Conservation (phyloP, 148 eudicot genomes). For the Pharnaceum exiguum region DNA sequence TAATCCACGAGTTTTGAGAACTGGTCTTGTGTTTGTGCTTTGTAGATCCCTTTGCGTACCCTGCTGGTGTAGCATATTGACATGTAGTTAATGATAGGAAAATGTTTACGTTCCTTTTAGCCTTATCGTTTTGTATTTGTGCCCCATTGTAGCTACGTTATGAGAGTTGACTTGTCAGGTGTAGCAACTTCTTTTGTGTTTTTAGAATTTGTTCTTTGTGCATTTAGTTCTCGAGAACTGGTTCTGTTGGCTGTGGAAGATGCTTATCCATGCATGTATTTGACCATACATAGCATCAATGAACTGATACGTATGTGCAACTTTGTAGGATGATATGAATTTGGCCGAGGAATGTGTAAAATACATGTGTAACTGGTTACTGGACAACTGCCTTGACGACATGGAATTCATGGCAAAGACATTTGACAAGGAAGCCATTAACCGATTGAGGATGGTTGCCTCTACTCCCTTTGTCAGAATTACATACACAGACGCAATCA, state of each 20-base stretch:
- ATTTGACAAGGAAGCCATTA: constrained; percentile 70
- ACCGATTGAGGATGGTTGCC: constrained; percentile 79
- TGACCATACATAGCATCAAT: background rate
- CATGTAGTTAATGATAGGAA: no score
- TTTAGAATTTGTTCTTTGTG: no score
- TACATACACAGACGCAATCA: constrained; percentile 82
- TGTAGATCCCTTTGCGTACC: no score
- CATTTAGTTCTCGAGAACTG: no score
- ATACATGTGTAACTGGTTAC: constrained; percentile 80
- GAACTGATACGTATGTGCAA: background rate
- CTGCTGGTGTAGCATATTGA: no score
- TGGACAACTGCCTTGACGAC: constrained; percentile 89
- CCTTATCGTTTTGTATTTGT: no score
- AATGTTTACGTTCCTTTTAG: no score
- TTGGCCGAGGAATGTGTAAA: constrained; percentile 89
- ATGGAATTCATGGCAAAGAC: constrained; percentile 84
- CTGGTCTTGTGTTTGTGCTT: background rate
- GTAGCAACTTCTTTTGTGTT: no score
- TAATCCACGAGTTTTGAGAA: background rate
- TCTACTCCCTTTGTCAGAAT: constrained; percentile 61
- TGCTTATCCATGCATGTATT: background rate
- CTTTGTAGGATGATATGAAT: constrained; percentile 84
- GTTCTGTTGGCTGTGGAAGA: no score
- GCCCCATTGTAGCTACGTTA: no score
- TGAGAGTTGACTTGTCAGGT: no score